A percentile compares a stretch with the other conserved stretches of the same genome.
Conservation (phyloP, 805 yeast species). For the Kluyveromyces starmeri region DNA sequence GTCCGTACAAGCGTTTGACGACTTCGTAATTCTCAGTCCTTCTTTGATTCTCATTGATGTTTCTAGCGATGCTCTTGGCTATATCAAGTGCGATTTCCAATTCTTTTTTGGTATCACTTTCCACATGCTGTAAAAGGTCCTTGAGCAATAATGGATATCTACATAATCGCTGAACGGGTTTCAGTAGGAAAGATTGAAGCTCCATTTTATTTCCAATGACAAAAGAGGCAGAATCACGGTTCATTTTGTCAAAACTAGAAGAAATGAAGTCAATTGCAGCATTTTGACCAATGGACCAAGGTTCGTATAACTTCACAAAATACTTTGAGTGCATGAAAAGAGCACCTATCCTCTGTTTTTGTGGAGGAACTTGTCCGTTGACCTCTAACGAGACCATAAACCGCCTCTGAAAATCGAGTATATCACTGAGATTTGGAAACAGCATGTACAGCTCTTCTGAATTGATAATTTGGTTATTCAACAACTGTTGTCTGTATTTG, state of each 20-base stretch:
- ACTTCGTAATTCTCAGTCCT: conserved; percentile 75
- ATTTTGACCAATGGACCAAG: conserved; percentile 88
- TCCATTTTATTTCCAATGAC: conserved; percentile 81
- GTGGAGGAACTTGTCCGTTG: conserved; percentile 64
- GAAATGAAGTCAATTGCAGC: conserved; percentile 76
- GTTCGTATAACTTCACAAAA: conserved; percentile 82
- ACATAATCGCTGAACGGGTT: conserved; percentile 95
- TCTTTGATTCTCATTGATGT: conserved; percentile 90
- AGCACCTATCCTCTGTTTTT: conserved; percentile 80
- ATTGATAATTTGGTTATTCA: conserved; percentile 56
- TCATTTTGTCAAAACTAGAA: conserved; percentile 34
- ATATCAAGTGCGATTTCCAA: conserved; percentile 60
- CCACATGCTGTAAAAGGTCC: conserved; percentile 54
- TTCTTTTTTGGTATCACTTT: conserved; percentile 53
- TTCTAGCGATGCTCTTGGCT: conserved; percentile 74
- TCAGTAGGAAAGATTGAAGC: conserved; percentile 77
- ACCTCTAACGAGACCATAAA: conserved; percentile 84
- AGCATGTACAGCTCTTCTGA: conserved; percentile 72
- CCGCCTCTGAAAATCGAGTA: conserved; percentile 87
- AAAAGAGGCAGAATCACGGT: conserved; percentile 40
- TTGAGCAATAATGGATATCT: conserved; percentile 80
- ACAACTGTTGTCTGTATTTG: conserved; percentile 58
- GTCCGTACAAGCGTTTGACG: conserved; percentile 56
- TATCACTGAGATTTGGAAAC: conserved; percentile 76
- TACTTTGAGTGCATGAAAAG: conserved; percentile 77